These are phyloP conservation scores for Didymella pinodella DNA, from an alignment of 2,329 filamentous ascomycete genomes.

Conservation along the genomic window DNA sequence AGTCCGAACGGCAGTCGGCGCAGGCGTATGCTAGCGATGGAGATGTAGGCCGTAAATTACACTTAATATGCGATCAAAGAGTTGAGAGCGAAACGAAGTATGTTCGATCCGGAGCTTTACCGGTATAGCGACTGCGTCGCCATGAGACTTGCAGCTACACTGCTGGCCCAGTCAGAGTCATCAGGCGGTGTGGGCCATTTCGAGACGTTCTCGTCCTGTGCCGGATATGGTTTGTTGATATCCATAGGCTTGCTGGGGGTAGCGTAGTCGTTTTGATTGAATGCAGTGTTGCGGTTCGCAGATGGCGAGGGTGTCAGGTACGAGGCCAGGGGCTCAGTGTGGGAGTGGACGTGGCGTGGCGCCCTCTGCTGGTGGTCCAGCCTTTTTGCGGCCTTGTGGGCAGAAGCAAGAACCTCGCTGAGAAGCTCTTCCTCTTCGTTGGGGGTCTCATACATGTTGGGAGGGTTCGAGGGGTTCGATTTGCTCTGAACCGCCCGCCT, in stretches of 20 bases:
- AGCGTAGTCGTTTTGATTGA: conserved; percentile 69
- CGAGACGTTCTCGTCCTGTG: conserved; percentile 60
- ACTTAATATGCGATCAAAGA: conserved; percentile 28
- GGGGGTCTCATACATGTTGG: conserved; percentile 89
- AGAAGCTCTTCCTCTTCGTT: conserved; percentile 96
- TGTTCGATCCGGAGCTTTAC: conserved; percentile 19
- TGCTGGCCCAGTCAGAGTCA: conserved; percentile 89
- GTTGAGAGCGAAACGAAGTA: conserved; percentile 22
- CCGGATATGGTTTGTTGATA: conserved; percentile 57
- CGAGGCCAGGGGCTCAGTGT: conserved; percentile 65
- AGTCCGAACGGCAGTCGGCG: conserved; percentile 32
- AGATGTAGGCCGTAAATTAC: conserved; percentile 35
- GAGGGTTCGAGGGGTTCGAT: conserved; percentile 75
- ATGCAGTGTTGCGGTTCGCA: conserved; percentile 80
- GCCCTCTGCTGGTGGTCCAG: conserved; percentile 65
- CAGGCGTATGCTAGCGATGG: conserved; percentile 31
- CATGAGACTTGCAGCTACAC: conserved; percentile 75
- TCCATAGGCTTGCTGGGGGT: conserved; percentile 75
- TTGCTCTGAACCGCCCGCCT: conserved; percentile 76
- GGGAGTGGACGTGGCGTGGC: conserved; percentile 64
- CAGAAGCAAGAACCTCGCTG: conserved; percentile 84
- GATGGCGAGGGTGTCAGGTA: conserved; percentile 80
- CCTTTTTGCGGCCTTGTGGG: conserved; percentile 75
- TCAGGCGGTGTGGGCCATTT: conserved; percentile 98
- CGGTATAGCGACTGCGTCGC: conserved; percentile 50